These are phyloP conservation scores for Fusarium globosum DNA, from an alignment of 2,329 filamentous ascomycete species.

Conservation along the genomic window DNA sequence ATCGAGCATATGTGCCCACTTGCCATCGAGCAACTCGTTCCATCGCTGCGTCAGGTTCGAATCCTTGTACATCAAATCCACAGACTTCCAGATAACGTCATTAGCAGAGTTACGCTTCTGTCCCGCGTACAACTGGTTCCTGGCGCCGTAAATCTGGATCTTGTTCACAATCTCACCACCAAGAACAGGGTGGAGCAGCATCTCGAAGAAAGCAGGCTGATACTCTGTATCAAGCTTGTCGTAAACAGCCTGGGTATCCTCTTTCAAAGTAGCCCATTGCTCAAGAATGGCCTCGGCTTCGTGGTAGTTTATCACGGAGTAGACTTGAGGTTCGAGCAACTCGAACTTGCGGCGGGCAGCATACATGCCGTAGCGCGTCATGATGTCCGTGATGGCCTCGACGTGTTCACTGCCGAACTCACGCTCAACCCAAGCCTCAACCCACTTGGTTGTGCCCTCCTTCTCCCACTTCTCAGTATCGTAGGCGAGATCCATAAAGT, in stretches of 20 bases:
- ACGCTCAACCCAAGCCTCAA: slow-evolving; percentile 59
- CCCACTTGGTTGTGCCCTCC: slow-evolving; percentile 52
- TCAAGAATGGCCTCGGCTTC: slow-evolving; percentile 66
- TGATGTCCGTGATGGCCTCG: slow-evolving; percentile 55
- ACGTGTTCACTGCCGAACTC: slow-evolving; percentile 62
- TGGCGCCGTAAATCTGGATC: slow-evolving; percentile 57
- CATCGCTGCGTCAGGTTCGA: slow-evolving; percentile 35
- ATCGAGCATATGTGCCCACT: slow-evolving; percentile 34
- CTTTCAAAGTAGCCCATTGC: slow-evolving; percentile 62
- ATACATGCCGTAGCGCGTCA: slow-evolving; percentile 65
- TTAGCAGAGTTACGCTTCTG: slow-evolving; percentile 70
- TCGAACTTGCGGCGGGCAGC: slow-evolving; percentile 69
- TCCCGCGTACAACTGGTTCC: slow-evolving; percentile 64
- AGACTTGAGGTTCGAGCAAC: slow-evolving; percentile 66
- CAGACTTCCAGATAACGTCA: slow-evolving; percentile 29
- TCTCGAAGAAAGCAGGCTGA: slow-evolving; percentile 68
- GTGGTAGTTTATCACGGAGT: slow-evolving; percentile 68
- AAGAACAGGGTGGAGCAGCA: slow-evolving; percentile 69
- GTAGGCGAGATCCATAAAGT: slow-evolving; percentile 68
- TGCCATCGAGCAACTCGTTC: slow-evolving; percentile 33
- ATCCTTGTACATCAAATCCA: slow-evolving; percentile 34
- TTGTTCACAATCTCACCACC: slow-evolving; percentile 66
- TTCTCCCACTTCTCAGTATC: slow-evolving; percentile 55
- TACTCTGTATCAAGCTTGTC: slow-evolving; percentile 54
- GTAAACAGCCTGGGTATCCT: slow-evolving; percentile 58